Conservation (phyloP, 139 green algal genomes). For the Marvania coccoides region DNA sequence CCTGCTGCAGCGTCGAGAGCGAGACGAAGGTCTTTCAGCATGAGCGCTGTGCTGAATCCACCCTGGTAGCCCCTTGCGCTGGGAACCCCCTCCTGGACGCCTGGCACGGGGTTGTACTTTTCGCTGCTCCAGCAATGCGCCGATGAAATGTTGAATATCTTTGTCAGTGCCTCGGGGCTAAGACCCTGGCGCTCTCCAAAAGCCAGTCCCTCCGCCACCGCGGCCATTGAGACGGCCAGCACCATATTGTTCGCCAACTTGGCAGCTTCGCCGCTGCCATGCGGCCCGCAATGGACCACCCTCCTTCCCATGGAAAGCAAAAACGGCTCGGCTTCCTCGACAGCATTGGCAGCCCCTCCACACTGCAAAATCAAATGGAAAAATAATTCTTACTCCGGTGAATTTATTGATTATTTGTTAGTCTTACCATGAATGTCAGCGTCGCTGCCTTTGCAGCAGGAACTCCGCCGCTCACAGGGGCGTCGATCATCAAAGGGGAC, state of each 20-base stretch:
- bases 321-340: conserved; percentile 35
- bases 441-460: conserved; percentile 47
- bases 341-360: conserved; percentile 36
- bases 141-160: conserved; percentile 59
- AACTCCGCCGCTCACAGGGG: conserved; percentile 57
- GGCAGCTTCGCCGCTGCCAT: conserved; percentile 25
- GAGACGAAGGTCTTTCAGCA: conserved; percentile 54
- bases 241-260: conserved; percentile 53
- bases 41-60: conserved; percentile 49
- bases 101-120: conserved; percentile 32
- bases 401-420: too few relatives aligned
- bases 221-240: conserved; percentile 58
- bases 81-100: conserved; percentile 31
- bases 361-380: conserved; percentile 1
- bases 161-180: conserved; percentile 37
- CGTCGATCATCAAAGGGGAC: conserved; percentile 39
- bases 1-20: conserved; percentile 31
- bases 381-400: too few relatives aligned
- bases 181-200: conserved; percentile 56
- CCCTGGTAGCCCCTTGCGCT: conserved; percentile 42
- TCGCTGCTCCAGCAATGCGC: conserved; percentile 60
- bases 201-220: conserved; percentile 51
- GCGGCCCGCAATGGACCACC: conserved; percentile 45
- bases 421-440: conserved; percentile 68
- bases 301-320: conserved; percentile 52